Evolutionary conservation across 2,329 filamentous ascomycete species (phyloP).

Genomic region (Fusarium begoniae): DNA sequence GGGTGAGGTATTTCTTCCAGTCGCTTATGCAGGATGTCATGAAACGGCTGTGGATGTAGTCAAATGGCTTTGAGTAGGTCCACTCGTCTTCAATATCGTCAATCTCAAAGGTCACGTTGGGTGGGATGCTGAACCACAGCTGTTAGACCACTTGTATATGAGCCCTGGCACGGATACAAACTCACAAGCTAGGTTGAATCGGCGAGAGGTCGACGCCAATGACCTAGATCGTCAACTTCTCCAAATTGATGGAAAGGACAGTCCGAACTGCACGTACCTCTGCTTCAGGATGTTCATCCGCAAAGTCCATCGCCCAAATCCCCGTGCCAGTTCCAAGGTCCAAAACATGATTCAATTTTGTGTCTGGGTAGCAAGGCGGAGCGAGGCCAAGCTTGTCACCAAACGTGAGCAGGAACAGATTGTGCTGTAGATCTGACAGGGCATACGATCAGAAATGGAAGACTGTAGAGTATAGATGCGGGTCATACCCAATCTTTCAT

Average conservation of each 20-base stretch:
- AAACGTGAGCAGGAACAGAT: background rate
- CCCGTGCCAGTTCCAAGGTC: conserved; percentile 9
- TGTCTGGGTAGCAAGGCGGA: background rate
- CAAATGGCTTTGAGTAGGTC: background rate
- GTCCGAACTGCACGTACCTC: background rate
- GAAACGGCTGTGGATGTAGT: background rate
- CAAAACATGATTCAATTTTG: background rate
- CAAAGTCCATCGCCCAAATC: background rate
- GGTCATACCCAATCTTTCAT: background rate
- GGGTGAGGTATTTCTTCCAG: background rate
- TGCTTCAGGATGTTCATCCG: background rate
- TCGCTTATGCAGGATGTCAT: background rate
- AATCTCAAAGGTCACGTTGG: background rate
- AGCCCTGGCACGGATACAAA: accelerated
- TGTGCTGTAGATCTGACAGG: background rate
- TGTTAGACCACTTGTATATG: background rate
- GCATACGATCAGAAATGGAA: background rate
- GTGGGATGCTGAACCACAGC: accelerated
- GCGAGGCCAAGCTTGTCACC: background rate
- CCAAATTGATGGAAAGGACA: accelerated
- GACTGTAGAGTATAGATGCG: accelerated
- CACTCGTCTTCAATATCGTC: background rate
- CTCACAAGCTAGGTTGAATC: background rate
- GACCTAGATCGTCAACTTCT: background rate
- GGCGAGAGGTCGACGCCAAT: background rate